Conservation (phyloP, 1,284 basidiomycete genomes). For the Ceratobasidium sp. region DNA sequence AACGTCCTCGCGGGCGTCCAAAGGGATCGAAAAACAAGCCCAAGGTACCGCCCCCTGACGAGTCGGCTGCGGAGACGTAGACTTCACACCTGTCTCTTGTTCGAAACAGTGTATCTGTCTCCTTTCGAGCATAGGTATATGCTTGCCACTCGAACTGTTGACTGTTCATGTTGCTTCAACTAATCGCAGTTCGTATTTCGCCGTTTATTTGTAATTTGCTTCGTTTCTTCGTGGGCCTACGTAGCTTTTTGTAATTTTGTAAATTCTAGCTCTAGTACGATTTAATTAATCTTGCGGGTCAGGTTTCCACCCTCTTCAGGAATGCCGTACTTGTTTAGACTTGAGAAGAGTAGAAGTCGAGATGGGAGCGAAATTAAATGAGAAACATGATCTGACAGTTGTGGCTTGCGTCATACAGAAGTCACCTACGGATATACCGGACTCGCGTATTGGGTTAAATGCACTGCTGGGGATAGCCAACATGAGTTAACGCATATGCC, state of each 20-base stretch:
- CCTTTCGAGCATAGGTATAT: background rate
- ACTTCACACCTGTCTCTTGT: background rate
- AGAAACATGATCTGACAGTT: constrained; percentile 11
- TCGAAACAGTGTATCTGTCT: background rate
- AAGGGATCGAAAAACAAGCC: constrained; percentile 57
- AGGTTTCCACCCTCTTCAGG: background rate
- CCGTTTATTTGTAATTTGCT: background rate
- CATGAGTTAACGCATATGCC: background rate
- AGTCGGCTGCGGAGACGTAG: constrained; percentile 2
- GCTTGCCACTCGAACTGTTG: background rate
- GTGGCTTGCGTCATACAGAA: constrained; percentile 7
- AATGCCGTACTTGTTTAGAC: background rate
- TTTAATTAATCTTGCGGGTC: background rate
- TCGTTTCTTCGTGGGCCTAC: background rate
- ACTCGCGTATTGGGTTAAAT: background rate
- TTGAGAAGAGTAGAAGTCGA: too few species aligned
- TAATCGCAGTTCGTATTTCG: background rate
- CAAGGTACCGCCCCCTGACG: constrained; percentile 37
- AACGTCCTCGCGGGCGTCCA: constrained; percentile 56
- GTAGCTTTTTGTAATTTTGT: background rate
- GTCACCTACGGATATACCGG: constrained; percentile 26
- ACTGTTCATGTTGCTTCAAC: background rate
- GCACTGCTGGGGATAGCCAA: too few species aligned
- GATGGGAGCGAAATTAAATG: background rate
- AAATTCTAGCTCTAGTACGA: background rate